These are phyloP conservation scores for Lentinula novae-zelandiae DNA, from an alignment of 1,284 basidiomycete genomes.

Conservation along the genomic window DNA sequence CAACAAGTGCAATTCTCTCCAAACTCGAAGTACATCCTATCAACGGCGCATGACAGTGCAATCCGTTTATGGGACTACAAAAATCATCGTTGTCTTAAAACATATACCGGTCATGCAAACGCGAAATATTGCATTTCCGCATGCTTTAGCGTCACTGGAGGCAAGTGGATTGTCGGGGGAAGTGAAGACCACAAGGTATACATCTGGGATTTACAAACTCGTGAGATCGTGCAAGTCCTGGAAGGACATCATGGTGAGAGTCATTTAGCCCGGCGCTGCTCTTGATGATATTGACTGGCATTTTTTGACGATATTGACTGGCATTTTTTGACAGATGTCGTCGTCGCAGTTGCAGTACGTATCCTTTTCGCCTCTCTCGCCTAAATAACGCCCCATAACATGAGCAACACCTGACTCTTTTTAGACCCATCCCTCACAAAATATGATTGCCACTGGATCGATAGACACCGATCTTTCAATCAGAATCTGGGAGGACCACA, in stretches of 20 bases:
- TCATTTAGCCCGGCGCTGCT: neutral
- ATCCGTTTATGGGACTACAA: conserved; percentile 96
- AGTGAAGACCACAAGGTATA: conserved; percentile 89
- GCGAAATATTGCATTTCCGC: conserved; percentile 75
- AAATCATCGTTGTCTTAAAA: conserved; percentile 87
- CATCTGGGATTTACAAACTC: conserved; percentile 90
- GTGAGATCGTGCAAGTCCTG: conserved; percentile 76
- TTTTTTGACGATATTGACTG: no score
- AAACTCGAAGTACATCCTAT: conserved; percentile 89
- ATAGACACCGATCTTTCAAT: conserved; percentile 78
- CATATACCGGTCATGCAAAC: conserved; percentile 82
- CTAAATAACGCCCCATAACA: neutral
- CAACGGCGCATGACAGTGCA: conserved; percentile 86
- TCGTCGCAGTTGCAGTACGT: conserved; percentile 70
- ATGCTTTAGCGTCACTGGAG: conserved; percentile 78
- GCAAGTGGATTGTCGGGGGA: conserved; percentile 88
- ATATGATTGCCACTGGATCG: conserved; percentile 82
- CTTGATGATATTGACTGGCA: neutral
- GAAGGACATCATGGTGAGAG: conserved; percentile 70
- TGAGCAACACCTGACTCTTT: neutral
- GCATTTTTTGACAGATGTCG: conserved; percentile 48
- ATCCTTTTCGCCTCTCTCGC: neutral
- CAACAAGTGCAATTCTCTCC: conserved; percentile 92
- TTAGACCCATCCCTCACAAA: conserved; percentile 77
- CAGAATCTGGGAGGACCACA: conserved; percentile 73